Base-by-base conservation (phyloP, 2,329 filamentous ascomycete genomes). In the Trichoderma gracile region DNA sequence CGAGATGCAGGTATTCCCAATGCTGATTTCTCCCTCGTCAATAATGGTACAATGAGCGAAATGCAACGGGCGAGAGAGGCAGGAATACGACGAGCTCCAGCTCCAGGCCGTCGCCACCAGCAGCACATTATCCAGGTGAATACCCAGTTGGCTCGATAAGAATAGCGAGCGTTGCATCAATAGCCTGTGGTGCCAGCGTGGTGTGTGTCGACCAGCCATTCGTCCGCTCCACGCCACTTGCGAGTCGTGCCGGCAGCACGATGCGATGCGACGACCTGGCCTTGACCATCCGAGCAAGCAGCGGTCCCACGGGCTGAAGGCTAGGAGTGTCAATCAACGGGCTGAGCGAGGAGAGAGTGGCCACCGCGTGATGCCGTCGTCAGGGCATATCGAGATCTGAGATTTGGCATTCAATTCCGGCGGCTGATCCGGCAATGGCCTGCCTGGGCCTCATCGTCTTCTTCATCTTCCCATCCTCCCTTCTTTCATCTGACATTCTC, bases 111-210 rank as follows among this genome's bases (percentile, higher is more conserved):
- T 45, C 19, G 49, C 59, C 59, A 54, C 59, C 59, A 62, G 49
- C 38, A 53, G 17, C 55, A 62, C 17, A 54, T 62, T 54, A 62
- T 12, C 59, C 40, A 62, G 49, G 47, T 54, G 59, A 62, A 61
- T 61, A 38, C 53, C 59, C 59, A 62, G 59, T 62, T 62, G 59
- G 59, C 49, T 62, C 47, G 59, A 62, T 62, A 62, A 62, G 59
- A 19, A 15, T n/a, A 12, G n/a, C 17, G 19, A 40, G 23, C 19
- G 27, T 54, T 62, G 59, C 59, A 62, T 54, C 59, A 45, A 62
- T 62, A 54, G 59, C 47, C 33, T 53, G 40, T 54, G 59, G 59
- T 62, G 59, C 59, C 49, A 62, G 59, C 25, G 40, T 62, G 40
- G 59, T 54, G 59, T 62, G 59, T 62, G 59, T 62, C 59, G 49